Evolutionary conservation across 2,329 filamentous ascomycete genomes (phyloP).

Genomic region (Hymenoscyphus repandus): DNA sequence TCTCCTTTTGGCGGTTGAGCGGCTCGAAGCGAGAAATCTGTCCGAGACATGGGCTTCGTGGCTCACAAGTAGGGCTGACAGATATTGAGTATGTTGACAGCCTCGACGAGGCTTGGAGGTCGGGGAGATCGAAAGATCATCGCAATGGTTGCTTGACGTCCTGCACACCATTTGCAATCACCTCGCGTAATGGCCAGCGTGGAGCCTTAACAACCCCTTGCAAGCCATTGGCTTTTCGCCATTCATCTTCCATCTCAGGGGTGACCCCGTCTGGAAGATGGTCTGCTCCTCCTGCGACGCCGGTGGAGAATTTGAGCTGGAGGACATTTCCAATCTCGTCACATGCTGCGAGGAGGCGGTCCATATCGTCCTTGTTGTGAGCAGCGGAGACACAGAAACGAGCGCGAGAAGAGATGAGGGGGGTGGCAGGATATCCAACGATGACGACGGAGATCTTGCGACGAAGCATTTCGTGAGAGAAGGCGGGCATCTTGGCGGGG

Average conservation of each 20-base stretch:
- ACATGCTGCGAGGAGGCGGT: constrained; percentile 81
- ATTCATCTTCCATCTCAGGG: constrained; percentile 66
- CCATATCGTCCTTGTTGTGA: constrained; percentile 97
- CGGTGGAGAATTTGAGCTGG: constrained; percentile 95
- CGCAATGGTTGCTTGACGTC: constrained; percentile 61
- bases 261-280: constrained; percentile 67
- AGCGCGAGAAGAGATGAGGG: constrained; percentile 87
- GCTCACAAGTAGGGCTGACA: constrained; percentile 1
- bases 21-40: neutral
- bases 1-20: neutral
- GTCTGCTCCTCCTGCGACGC: constrained; percentile 81
- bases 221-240: constrained; percentile 52
- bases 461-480: constrained; percentile 97
- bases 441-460: constrained; percentile 97
- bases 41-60: constrained; percentile 4
- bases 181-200: constrained; percentile 65
- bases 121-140: constrained; percentile 32
- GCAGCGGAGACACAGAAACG: constrained; percentile 94
- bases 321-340: constrained; percentile 89
- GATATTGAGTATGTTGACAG: neutral
- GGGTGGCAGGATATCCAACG: constrained; percentile 94
- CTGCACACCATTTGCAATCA: constrained; percentile 63
- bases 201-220: constrained; percentile 49
- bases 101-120: constrained; percentile 3
- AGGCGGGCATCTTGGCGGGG: constrained; percentile 97